Evolutionary conservation across 495 filamentous ascomycete species (phyloP).

Genomic region (Aspergillus diversus): DNA sequence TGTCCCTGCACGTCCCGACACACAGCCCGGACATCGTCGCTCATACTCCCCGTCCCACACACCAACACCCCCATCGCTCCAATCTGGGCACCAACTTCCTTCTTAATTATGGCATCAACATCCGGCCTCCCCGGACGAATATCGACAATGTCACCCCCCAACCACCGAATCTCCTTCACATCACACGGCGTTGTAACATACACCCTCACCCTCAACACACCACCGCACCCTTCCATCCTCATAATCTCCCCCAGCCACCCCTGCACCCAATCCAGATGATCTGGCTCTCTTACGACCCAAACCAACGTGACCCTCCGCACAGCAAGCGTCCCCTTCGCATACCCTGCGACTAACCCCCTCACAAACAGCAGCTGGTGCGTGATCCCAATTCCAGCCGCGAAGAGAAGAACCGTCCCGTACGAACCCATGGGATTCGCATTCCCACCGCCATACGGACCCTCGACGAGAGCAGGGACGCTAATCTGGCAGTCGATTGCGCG

Average conservation of each 20-base stretch:
- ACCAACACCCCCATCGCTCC: conserved; percentile 81
- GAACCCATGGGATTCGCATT: conserved; percentile 50
- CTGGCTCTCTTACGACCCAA: conserved; percentile 74
- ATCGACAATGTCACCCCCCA: conserved; percentile 65
- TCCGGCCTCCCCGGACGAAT: conserved; percentile 75
- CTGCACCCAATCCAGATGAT: conserved; percentile 79
- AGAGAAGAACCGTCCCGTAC: conserved; percentile 77
- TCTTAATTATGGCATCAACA: conserved; percentile 64
- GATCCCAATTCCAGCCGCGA: conserved; percentile 76
- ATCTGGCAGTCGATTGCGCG: conserved; percentile 39
- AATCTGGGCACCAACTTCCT: conserved; percentile 66
- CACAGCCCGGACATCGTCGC: conserved; percentile 63
- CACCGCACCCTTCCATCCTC: conserved; percentile 64
- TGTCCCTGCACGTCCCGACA: too few relatives aligned
- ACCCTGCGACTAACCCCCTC: neutral
- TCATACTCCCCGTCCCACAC: conserved; percentile 74
- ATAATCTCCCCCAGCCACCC: conserved; percentile 82
- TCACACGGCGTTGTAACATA: conserved; percentile 77
- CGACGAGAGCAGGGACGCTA: conserved; percentile 43
- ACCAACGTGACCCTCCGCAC: neutral
- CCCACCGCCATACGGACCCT: conserved; percentile 72
- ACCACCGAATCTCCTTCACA: conserved; percentile 60
- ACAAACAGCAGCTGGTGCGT: conserved; percentile 77
- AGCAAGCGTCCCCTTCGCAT: neutral
- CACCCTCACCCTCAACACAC: conserved; percentile 70